Conservation (phyloP, 768 basidiomycete species). For the Psilocybe sp. region DNA sequence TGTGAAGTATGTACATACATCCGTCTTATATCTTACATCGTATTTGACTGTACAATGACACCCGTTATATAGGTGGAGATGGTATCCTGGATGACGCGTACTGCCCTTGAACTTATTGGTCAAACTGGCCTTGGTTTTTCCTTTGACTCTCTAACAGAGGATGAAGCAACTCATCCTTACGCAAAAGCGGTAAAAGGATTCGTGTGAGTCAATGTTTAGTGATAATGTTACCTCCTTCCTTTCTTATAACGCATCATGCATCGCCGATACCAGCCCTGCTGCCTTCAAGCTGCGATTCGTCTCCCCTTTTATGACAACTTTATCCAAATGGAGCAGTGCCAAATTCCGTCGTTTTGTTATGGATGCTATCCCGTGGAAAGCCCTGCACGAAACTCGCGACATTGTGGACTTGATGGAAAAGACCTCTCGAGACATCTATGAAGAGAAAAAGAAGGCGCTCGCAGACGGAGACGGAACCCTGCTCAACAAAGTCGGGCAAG, state of each 20-base stretch:
- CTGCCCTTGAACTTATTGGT: too few species aligned
- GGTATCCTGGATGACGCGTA: too few species aligned
- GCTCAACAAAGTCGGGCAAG: conserved; percentile 30
- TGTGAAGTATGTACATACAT: conserved; percentile 21
- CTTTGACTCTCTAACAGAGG: too few species aligned
- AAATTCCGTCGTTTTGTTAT: conserved; percentile 32
- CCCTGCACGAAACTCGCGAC: too few species aligned
- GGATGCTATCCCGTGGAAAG: too few species aligned
- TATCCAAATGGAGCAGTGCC: conserved; percentile 7
- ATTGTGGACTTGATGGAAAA: conserved; percentile 32
- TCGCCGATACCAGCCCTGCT: conserved; percentile 13
- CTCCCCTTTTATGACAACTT: conserved; percentile 11
- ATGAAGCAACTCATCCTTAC: conserved; percentile 27
- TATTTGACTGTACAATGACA: too few species aligned
- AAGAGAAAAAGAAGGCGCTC: conserved; percentile 33
- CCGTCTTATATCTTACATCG: too few species aligned
- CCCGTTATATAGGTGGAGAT: too few species aligned
- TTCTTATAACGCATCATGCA: neutral
- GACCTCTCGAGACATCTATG: conserved; percentile 33
- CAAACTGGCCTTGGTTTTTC: conserved; percentile 47
- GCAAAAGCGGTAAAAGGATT: conserved; percentile 27
- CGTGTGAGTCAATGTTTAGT: conserved; percentile 20
- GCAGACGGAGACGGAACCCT: conserved; percentile 30
- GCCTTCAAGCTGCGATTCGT: conserved; percentile 11
- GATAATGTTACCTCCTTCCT: too few species aligned